Conservation (phyloP, 2,329 filamentous ascomycete genomes). For the Parascedosporium putredinis region DNA sequence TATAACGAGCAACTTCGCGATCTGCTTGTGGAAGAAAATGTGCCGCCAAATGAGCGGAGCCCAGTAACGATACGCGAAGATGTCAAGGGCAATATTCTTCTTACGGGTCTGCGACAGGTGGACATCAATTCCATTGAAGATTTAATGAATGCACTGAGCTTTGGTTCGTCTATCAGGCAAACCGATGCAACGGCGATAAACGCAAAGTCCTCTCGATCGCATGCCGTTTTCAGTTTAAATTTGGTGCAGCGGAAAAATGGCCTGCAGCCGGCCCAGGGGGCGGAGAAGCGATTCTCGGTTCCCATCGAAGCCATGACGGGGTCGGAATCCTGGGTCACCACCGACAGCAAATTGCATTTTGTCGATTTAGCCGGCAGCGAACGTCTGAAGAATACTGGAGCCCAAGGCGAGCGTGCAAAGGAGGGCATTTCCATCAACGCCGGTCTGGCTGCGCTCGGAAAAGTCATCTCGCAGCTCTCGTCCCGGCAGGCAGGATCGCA, state of each 20-base stretch:
- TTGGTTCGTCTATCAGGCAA: slow-evolving; percentile 88
- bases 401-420: slow-evolving; percentile 84
- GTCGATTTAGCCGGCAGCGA: slow-evolving; percentile 96
- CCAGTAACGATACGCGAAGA: slow-evolving; percentile 91
- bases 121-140: slow-evolving; percentile 88
- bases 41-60: slow-evolving; percentile 58
- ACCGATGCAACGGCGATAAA: slow-evolving; percentile 97
- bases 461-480: slow-evolving; percentile 96
- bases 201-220: slow-evolving; percentile 92
- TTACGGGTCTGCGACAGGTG: slow-evolving; percentile 81
- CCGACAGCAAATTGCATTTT: slow-evolving; percentile 97
- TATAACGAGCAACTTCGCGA: slow-evolving; percentile 96
- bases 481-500: slow-evolving; percentile 79
- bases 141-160: slow-evolving; percentile 76
- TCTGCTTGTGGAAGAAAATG: slow-evolving; percentile 68
- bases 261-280: slow-evolving; percentile 36
- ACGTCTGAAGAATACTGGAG: slow-evolving; percentile 91
- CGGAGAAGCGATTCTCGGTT: slow-evolving; percentile 79
- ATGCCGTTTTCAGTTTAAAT: slow-evolving; percentile 94
- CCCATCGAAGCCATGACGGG: slow-evolving; percentile 70
- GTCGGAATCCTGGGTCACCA: slow-evolving; percentile 63
- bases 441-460: slow-evolving; percentile 85
- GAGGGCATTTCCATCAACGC: slow-evolving; percentile 98
- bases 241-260: slow-evolving; percentile 73
- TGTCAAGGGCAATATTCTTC: slow-evolving; percentile 82